Conservation (phyloP, 305 asterid species). For the Fraxinus nigra region DNA sequence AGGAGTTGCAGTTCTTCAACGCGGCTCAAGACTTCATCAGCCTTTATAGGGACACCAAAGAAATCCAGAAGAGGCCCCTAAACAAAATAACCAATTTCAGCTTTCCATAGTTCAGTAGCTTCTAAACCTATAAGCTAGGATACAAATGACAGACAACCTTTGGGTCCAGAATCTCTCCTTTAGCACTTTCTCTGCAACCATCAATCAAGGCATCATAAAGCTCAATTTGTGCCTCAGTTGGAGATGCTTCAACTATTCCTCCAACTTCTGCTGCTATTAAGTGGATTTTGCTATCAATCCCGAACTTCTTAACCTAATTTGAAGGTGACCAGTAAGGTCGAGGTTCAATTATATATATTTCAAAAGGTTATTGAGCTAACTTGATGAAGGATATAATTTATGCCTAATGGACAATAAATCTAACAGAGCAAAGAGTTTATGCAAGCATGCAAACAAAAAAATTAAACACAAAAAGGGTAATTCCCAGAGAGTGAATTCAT, state of each 20-base stretch:
- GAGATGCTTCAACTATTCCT: conserved; percentile 93
- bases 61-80: conserved; percentile 97
- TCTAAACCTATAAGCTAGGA: conserved; percentile 16
- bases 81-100: conserved; percentile 34
- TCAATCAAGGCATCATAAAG: conserved; percentile 89
- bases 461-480: neutral
- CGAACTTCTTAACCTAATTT: conserved; percentile 89
- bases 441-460: neutral
- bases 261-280: conserved; percentile 92
- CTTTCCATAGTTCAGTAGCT: conserved; percentile 16
- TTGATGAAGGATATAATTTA: neutral
- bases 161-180: conserved; percentile 68
- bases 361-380: neutral
- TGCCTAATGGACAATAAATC: neutral
- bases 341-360: neutral
- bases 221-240: conserved; percentile 90
- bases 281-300: conserved; percentile 85
- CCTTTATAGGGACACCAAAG: conserved; percentile 96
- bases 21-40: conserved; percentile 87
- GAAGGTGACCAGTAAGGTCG: conserved; percentile 21
- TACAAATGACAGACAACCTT: conserved; percentile 52
- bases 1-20: conserved; percentile 96
- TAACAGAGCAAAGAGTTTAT: neutral
- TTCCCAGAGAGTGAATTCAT: neutral
- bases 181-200: conserved; percentile 89